These are phyloP conservation scores for Xylaria castorea DNA, from an alignment of 495 filamentous ascomycete species.

Conservation along the genomic window DNA sequence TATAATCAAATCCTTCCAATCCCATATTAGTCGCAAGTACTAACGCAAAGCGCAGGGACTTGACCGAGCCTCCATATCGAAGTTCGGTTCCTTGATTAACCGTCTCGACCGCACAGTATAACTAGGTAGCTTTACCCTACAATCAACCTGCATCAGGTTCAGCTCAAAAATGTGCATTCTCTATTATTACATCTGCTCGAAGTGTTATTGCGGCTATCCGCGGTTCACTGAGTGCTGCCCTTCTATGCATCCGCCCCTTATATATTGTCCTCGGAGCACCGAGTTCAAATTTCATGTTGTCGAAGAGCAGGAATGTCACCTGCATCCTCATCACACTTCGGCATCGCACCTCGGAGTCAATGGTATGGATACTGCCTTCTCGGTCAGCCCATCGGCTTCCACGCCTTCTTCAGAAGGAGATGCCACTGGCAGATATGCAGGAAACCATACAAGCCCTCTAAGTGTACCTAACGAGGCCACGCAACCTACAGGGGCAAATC, in stretches of 20 bases:
- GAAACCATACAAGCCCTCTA: neutral
- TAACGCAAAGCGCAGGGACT: neutral
- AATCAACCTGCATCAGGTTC: neutral
- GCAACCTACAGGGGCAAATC: neutral
- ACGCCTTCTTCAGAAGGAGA: neutral
- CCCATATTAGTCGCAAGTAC: neutral
- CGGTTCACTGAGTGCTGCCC: neutral
- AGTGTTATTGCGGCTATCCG: slow-evolving; percentile 21
- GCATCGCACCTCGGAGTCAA: neutral
- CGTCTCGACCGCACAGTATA: neutral
- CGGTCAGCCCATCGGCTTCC: neutral
- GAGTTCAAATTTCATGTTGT: slow-evolving; percentile 4
- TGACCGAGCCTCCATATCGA: neutral
- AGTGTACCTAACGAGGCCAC: neutral
- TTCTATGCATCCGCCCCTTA: neutral
- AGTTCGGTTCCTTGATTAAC: neutral
- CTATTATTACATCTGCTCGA: slow-evolving; percentile 15
- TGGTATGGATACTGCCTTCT: neutral
- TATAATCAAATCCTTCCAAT: neutral
- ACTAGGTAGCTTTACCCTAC: neutral
- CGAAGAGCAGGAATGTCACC: slow-evolving; percentile 5
- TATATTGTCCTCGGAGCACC: neutral
- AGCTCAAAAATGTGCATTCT: slow-evolving; percentile 12
- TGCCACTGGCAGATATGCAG: neutral
- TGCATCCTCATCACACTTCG: neutral